Percentiles rank a stretch among this genome's conserved stretches.
Evolutionary conservation across 768 basidiomycete genomes (phyloP).

Genomic region (Hemileccinum impolitum): DNA sequence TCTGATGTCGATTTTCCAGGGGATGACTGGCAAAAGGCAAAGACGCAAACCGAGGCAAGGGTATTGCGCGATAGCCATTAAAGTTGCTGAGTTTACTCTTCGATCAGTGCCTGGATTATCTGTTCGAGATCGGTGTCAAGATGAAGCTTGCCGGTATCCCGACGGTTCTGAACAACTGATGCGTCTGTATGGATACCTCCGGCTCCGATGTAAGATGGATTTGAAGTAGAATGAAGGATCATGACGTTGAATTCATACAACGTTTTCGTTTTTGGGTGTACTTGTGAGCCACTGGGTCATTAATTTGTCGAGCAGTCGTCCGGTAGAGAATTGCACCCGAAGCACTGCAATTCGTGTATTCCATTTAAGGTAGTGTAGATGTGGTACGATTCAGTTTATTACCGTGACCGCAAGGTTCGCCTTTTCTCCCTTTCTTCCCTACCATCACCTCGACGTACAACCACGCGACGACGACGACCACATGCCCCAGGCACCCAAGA

Average conservation of each 20-base stretch:
- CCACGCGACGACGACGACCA: background rate
- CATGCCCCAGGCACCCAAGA: slow-evolving; percentile 21
- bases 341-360: background rate
- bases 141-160: slow-evolving; percentile 66
- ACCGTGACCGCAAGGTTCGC: background rate
- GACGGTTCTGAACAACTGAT: slow-evolving; percentile 36
- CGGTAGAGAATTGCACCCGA: background rate
- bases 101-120: slow-evolving; percentile 78
- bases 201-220: background rate
- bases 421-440: background rate
- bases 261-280: background rate
- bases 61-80: background rate
- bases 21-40: slow-evolving; percentile 81
- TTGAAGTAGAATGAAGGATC: background rate
- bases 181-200: background rate
- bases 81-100: background rate
- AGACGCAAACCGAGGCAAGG: slow-evolving; percentile 77
- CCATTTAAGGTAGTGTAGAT: slow-evolving; percentile 9
- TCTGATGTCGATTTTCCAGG: slow-evolving; percentile 34
- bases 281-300: background rate
- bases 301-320: background rate
- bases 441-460: background rate
- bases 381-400: slow-evolving; percentile 20
- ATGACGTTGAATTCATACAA: background rate
- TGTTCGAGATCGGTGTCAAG: slow-evolving; percentile 85